A percentile compares a stretch with the other conserved stretches of the same genome.
Evolutionary conservation across 179 eudicot genomes (phyloP).

Genomic region (Spergularia azorica): DNA sequence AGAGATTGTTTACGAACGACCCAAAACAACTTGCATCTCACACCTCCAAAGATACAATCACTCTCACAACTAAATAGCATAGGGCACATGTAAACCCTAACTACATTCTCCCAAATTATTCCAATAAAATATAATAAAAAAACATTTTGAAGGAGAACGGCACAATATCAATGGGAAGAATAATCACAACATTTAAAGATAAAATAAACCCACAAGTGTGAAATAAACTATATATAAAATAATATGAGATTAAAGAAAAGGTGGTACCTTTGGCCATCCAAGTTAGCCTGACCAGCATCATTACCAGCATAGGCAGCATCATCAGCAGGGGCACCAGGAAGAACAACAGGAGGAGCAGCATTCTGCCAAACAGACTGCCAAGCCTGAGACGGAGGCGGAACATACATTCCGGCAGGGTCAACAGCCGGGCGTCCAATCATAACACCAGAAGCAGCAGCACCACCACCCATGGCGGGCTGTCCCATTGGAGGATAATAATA

Average conservation of each 20-base stretch:
- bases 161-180: no score
- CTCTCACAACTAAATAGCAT: no score
- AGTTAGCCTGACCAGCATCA: constrained; percentile 33
- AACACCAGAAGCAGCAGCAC: constrained; percentile 33
- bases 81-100: neutral
- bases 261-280: constrained; percentile 46
- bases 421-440: constrained; percentile 63
- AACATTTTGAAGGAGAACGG: neutral
- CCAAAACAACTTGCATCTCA: neutral
- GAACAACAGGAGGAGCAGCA: neutral
- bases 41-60: no score
- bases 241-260: neutral
- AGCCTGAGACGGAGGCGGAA: constrained; percentile 47
- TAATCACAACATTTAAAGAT: neutral
- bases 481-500: constrained; percentile 67
- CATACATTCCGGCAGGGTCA: constrained; percentile 45
- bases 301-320: constrained; percentile 13
- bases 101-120: neutral
- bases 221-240: neutral
- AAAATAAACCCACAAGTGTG: neutral
- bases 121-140: neutral
- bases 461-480: constrained; percentile 17
- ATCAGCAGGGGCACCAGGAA: constrained; percentile 18
- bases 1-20: neutral
- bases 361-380: constrained; percentile 79